Evolutionary conservation across 441 rosid species (phyloP), one percentile per base, ranked within the genome.

Genomic region (Caryocar brasiliense): DNA sequence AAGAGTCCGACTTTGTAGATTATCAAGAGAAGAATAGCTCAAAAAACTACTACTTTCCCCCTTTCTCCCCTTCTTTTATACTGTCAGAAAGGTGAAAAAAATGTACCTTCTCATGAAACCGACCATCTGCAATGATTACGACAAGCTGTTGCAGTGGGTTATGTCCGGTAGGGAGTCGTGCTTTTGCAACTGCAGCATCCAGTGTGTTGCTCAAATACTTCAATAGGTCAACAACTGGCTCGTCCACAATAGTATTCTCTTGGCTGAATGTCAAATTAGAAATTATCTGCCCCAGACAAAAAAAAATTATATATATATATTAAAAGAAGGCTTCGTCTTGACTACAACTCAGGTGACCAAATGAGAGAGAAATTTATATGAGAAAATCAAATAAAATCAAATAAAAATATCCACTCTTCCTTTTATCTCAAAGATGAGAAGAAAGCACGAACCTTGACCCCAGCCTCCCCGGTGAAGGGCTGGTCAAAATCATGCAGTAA

Each of bases 71-170:
- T 7, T 23, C 20, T 9, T 6, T 12, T 12, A 39, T 22, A 20
- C 17, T 5, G 12, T 22, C 10, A 5, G 5, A 11, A 5, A n/a
- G 26, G 8, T 21, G 22, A 51, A 17, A 42, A 20, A 5, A 36
- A 35, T 4, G 27, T 72, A 86, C 97, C 78, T 88, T 82, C 62
- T 93, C 99, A 41, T 86, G 88, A 69, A 93, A 84, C 50, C 83
- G 84, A 10, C 99, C 97, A 60, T 89, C 99, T 0, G 86, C 97
- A 5, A 93, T 86, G 32, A 93, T 74, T 51, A 93, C 72, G 45
- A 93, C 99, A 56, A 93, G 97, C 71, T 93, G 97, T 70, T 89
- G 95, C 9, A 93, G 79, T 0, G 97, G 96, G 70, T 89, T 93
- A 57, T 85, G 93, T 14, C 97, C 91, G 17, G 82, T 83, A 25